A percentile compares a stretch with the other conserved stretches of the same genome.
phyloP scores from a whole-genome alignment of 2,329 filamentous ascomycete species.

The Fusarium torulosum region DNA sequence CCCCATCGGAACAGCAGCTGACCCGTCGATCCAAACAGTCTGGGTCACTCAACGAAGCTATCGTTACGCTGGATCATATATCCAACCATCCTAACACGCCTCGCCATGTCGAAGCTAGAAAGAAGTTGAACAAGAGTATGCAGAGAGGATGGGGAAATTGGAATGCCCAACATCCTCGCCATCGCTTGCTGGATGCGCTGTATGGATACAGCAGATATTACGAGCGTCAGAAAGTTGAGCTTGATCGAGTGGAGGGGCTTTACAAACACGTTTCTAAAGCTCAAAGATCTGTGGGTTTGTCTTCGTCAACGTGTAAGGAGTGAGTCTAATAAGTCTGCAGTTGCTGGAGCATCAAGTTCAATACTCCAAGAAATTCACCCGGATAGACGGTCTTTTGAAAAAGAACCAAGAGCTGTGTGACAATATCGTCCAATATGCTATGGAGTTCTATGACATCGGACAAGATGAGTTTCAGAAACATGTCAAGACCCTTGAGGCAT shows the following conservation, averaged over 20 bases:
- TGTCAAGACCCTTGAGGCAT: constrained; percentile 54
- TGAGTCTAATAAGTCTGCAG: constrained; percentile 41
- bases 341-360: constrained; percentile 67
- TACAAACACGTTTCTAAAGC: constrained; percentile 54
- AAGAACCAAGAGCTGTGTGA: constrained; percentile 61
- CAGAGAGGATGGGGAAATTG: constrained; percentile 49
- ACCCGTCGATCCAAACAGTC: constrained; percentile 23
- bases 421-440: constrained; percentile 58
- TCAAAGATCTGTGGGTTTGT: constrained; percentile 48
- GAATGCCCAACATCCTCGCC: constrained; percentile 54
- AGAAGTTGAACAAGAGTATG: constrained; percentile 50
- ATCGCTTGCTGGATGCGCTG: constrained; percentile 57
- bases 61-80: constrained; percentile 46
- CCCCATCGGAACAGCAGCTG: constrained; percentile 2
- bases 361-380: constrained; percentile 67
- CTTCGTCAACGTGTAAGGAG: accelerated
- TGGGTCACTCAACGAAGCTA: constrained; percentile 31
- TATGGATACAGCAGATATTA: constrained; percentile 55
- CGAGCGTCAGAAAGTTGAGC: constrained; percentile 52
- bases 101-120: constrained; percentile 51
- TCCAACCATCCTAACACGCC: constrained; percentile 37
- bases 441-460: constrained; percentile 61
- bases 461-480: constrained; percentile 60
- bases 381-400: constrained; percentile 57
- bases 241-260: constrained; percentile 52